Evolutionary conservation across 2,329 filamentous ascomycete species (phyloP).

Genomic region (Sphaerulina populicola): DNA sequence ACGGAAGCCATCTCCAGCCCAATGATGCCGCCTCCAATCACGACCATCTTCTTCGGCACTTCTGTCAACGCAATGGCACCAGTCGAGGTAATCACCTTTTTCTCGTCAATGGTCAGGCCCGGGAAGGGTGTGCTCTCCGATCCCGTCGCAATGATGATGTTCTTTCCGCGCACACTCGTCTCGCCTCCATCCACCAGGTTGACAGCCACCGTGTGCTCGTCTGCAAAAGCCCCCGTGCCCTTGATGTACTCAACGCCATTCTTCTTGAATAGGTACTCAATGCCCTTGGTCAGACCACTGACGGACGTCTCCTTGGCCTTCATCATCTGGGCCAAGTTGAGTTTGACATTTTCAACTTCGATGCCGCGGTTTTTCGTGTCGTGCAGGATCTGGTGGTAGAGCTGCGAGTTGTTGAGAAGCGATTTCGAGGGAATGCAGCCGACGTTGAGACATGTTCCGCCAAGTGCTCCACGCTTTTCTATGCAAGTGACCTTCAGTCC

Average conservation of each 20-base stretch:
- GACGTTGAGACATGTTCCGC: slow-evolving; percentile 96
- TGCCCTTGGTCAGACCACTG: slow-evolving; percentile 80
- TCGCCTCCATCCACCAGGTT: slow-evolving; percentile 86
- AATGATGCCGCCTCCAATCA: slow-evolving; percentile 97
- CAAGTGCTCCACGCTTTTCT: slow-evolving; percentile 91
- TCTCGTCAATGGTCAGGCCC: slow-evolving; percentile 90
- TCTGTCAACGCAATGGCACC: slow-evolving; percentile 82
- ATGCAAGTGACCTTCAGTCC: slow-evolving; percentile 96
- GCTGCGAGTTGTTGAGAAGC: slow-evolving; percentile 97
- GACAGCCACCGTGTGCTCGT: slow-evolving; percentile 82
- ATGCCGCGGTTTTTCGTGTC: slow-evolving; percentile 97
- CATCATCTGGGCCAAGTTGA: slow-evolving; percentile 94
- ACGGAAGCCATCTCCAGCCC: slow-evolving; percentile 97
- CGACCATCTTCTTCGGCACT: slow-evolving; percentile 92
- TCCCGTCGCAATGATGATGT: slow-evolving; percentile 95
- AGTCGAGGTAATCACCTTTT: slow-evolving; percentile 93
- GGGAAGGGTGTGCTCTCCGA: slow-evolving; percentile 95
- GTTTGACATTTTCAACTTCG: slow-evolving; percentile 91
- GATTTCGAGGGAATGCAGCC: slow-evolving; percentile 99
- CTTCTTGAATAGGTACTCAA: slow-evolving; percentile 98
- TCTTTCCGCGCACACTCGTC: slow-evolving; percentile 79
- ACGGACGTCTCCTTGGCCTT: slow-evolving; percentile 96
- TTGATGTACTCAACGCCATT: slow-evolving; percentile 98
- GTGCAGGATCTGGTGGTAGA: slow-evolving; percentile 91
- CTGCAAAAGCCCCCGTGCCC: slow-evolving; percentile 49